These are phyloP conservation scores for Penicillium cosmopolitanum DNA, from an alignment of 495 filamentous ascomycete genomes.

Conservation along the genomic window DNA sequence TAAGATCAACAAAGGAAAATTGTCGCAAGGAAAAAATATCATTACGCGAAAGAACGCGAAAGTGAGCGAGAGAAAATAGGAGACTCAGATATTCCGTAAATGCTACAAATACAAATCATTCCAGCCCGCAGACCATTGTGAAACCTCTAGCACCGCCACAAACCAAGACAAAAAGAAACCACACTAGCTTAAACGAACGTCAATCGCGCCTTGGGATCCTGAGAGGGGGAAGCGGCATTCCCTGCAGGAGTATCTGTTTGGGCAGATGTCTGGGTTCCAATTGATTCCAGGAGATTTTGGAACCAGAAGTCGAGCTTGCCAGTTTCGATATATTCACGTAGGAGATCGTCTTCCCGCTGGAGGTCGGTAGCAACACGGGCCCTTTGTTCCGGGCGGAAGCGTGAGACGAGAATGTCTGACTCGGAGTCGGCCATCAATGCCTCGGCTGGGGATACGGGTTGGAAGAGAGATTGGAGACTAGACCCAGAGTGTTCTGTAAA, in stretches of 20 bases:
- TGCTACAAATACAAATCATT: slow-evolving; percentile 11
- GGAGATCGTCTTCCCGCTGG: slow-evolving; percentile 54
- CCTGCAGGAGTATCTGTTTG: background rate
- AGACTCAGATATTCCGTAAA: slow-evolving; percentile 9
- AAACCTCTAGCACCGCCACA: background rate
- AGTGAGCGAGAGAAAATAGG: background rate
- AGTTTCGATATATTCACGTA: slow-evolving; percentile 58
- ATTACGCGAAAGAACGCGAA: no score
- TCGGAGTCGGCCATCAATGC: slow-evolving; percentile 53
- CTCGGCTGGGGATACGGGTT: slow-evolving; percentile 52
- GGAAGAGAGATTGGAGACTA: slow-evolving; percentile 35
- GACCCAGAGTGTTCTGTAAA: slow-evolving; percentile 21
- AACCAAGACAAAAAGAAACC: slow-evolving; percentile 1
- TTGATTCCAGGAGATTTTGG: slow-evolving; percentile 47
- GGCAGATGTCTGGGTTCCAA: slow-evolving; percentile 14
- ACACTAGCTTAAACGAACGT: slow-evolving; percentile 12
- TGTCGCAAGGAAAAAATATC: no score
- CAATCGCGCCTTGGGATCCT: slow-evolving; percentile 10
- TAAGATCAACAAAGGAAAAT: no score
- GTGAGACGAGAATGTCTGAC: slow-evolving; percentile 53
- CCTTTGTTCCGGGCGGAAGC: slow-evolving; percentile 56
- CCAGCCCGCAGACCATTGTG: slow-evolving; percentile 1
- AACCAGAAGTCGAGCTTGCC: slow-evolving; percentile 65
- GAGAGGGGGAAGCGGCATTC: background rate
- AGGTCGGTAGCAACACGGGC: slow-evolving; percentile 56